Base-by-base conservation (phyloP, 345 rosid genomes). In the Dovyalis caffra region DNA sequence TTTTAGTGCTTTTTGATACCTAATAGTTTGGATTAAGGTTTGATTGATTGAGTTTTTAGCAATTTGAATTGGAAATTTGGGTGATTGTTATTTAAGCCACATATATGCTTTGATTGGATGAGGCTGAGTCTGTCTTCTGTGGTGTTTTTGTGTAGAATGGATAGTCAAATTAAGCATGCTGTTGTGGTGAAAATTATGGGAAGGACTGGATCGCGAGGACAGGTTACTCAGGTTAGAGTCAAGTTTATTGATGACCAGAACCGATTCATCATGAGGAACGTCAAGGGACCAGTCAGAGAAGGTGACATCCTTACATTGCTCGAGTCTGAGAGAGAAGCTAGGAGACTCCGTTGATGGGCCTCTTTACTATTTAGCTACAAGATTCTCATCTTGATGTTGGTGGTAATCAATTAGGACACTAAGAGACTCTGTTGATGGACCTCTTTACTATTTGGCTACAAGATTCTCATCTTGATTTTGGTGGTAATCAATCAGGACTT, bases 221-320 rank as follows among this genome's bases (percentile, higher is more conserved):
- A 73, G 69, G 76, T 73, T n/a, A 73, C 76, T 73, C 76, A 73
- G 76, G 76, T 73, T 28, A 62, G 76, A 62, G 76, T 73, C 16
- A 63, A 73, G 69, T 62, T 73, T 32, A 29, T 73, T 16, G 76
- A 73, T 64, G 69, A 73, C 43, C 69, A 43, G 15, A 73, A 73
- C 31, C 65, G 76, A 2, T 63, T 33, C 60, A 73, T 73, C 45
- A 73, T 63, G 69, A 73, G 76, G 60, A 73, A 73, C 10, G 76
- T 73, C 31, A 73, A 73, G 76, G 76, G 76, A 21, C 76, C 76
- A 11, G 76, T 73, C 7, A 63, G 76, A 31, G 76, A 62, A 62
- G 76, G 76, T 18, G 76, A 73, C 35, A 63, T 73, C 38, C 76
- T 73, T 45, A 73, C 76, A 25, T 15, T 73, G 38, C 76, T 73